Percentiles rank a stretch among this genome's conserved stretches.
Evolutionary conservation across 1,284 basidiomycete genomes (phyloP).

Genomic region (Trichosporon faecale): DNA sequence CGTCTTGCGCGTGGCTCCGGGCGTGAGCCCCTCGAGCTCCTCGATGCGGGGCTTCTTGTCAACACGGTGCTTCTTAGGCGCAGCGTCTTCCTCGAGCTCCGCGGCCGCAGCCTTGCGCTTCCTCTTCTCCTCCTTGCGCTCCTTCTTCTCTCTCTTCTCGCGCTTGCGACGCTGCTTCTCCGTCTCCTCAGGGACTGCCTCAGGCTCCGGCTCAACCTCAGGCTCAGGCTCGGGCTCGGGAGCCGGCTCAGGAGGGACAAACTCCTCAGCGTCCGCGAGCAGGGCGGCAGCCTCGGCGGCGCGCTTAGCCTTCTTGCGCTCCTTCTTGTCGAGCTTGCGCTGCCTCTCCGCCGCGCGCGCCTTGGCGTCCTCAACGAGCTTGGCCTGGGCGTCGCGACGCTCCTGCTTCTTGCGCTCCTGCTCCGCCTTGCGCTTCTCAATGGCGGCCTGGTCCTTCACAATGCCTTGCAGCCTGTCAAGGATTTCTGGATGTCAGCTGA

Average conservation of each 20-base stretch:
- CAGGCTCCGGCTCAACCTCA: neutral
- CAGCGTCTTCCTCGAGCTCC: neutral
- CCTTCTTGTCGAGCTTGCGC: neutral
- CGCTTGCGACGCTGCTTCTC: slow-evolving; percentile 8
- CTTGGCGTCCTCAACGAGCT: neutral
- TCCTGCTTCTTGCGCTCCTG: neutral
- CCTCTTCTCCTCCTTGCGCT: slow-evolving; percentile 1
- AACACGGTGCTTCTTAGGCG: too few relatives aligned
- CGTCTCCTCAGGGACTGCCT: slow-evolving; percentile 1
- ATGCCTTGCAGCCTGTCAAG: slow-evolving; percentile 15
- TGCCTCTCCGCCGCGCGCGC: neutral
- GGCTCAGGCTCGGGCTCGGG: neutral
- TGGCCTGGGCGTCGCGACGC: neutral
- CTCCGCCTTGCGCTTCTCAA: neutral
- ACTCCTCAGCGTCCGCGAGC: neutral
- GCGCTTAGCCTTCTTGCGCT: neutral
- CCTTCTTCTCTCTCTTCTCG: neutral
- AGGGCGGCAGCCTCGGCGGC: neutral
- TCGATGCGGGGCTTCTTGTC: neutral
- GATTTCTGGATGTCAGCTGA: slow-evolving; percentile 11
- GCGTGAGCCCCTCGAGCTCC: neutral
- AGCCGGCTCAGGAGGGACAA: neutral
- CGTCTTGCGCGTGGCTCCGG: neutral
- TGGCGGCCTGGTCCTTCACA: neutral
- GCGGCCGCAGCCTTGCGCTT: neutral